These are phyloP conservation scores for Simmondsia chinensis DNA, from an alignment of 148 eudicot species.

Conservation along the genomic window DNA sequence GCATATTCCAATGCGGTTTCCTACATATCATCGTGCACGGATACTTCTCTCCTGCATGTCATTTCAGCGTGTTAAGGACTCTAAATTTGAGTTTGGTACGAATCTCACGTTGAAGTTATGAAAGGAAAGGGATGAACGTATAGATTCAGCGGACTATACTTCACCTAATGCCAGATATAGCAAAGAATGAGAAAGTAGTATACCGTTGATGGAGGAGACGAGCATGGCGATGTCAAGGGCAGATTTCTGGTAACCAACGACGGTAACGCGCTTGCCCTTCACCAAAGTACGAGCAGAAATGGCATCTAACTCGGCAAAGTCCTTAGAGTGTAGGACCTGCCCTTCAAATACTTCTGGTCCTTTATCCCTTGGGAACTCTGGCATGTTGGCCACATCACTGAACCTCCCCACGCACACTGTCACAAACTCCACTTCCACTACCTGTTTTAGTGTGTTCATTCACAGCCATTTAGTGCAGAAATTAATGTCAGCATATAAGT, in stretches of 20 bases:
- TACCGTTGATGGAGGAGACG: conserved; percentile 49
- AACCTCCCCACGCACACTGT: conserved; percentile 54
- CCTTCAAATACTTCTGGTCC: conserved; percentile 54
- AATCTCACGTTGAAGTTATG: no score
- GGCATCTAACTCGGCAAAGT: conserved; percentile 32
- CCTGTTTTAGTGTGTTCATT: no score
- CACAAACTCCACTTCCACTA: conserved; percentile 43
- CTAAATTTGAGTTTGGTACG: no score
- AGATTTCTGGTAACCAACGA: conserved; percentile 60
- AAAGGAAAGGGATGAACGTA: no score
- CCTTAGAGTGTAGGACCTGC: conserved; percentile 61
- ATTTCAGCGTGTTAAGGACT: no score
- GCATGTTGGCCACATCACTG: conserved; percentile 45
- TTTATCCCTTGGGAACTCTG: conserved; percentile 43
- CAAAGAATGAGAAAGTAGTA: no score
- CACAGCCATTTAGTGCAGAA: no score
- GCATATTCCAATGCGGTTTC: conserved; percentile 51
- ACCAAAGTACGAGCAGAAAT: conserved; percentile 25
- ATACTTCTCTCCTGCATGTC: conserved; percentile 36
- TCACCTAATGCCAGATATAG: no score
- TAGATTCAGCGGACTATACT: no score
- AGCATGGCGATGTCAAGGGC: conserved; percentile 64
- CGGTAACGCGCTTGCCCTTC: conserved; percentile 37
- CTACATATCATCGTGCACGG: conserved; percentile 54
- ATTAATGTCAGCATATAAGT: no score